A percentile compares a stretch with the other conserved stretches of the same genome.
phyloP scores from a whole-genome alignment of 495 filamentous ascomycete species.

The Trypethelium eluteriae region DNA sequence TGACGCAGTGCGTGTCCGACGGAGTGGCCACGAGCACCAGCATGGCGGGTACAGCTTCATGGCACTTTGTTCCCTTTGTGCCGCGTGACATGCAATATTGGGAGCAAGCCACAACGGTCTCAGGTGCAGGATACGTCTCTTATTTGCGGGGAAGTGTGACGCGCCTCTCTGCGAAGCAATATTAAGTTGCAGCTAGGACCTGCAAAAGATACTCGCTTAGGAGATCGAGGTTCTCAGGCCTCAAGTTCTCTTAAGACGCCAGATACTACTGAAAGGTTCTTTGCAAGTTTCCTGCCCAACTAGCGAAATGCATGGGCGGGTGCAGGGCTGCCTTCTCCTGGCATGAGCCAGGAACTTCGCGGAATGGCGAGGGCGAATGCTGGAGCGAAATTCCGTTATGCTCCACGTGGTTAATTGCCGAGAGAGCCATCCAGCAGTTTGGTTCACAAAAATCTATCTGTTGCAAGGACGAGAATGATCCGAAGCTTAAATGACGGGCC shows the following conservation, averaged over 20 bases:
- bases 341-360: neutral
- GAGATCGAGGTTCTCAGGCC: neutral
- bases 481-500: neutral
- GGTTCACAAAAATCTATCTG: neutral
- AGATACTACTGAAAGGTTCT: neutral
- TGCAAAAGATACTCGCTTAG: neutral
- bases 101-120: neutral
- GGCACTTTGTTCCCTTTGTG: neutral
- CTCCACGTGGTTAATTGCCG: neutral
- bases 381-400: neutral
- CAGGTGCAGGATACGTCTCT: neutral
- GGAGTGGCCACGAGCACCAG: slow-evolving; percentile 6
- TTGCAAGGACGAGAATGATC: neutral
- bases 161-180: too few species aligned
- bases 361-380: neutral
- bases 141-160: neutral
- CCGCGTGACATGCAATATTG: neutral
- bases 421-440: neutral
- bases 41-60: neutral
- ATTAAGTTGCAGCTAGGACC: neutral
- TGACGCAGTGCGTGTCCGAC: neutral
- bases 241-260: too few species aligned
- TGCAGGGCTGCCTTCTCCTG: neutral
- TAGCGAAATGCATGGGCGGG: too few species aligned
- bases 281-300: too few species aligned